Evolutionary conservation across 768 basidiomycete species (phyloP), one percentile per base, ranked within the genome.

Genomic region (Trametes elegans): DNA sequence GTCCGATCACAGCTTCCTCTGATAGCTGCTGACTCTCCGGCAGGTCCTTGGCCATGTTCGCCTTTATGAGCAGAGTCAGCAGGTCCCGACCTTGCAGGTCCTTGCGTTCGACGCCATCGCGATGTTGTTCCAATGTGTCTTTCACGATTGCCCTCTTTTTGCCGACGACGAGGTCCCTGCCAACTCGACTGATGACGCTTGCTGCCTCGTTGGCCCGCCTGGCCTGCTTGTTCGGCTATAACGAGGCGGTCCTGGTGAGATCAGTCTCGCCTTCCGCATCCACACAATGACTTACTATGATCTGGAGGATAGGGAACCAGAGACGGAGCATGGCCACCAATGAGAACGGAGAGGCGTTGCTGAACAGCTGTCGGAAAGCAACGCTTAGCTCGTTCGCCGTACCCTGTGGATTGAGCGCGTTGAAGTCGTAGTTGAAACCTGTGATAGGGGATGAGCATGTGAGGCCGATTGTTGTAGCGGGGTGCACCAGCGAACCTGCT

Each of bases 41-140:
- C 4, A 84, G 60, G 62, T 88, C 83, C 1, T 76, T 78, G 0
- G 82, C 78, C 71, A 84, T 78, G 64, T 88, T 89, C 3, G 86
- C 85, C 54, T 76, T 75, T 38, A 88, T 71, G 3, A 88, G 71
- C 24, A 87, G 62, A 0, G 81, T 82, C 3, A 88, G 70, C 3
- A 89, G 64, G 69, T 88, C 86, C 16, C 81, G 76, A 16, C 72
- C 73, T 1, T 61, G 59, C 11, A 73, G 49, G 26, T 67, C 64
- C 54, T 54, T 55, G 23, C 73, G 68, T 70, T 73, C 66, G 9
- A 49, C 6, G 2, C 73, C 70, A 36, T 64, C 68, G 7, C 65
- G 66, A 23, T 70, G 57, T 36, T 66, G 62, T 10, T 62, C 64
- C 8, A 57, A 14, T 13, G 24, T 14, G 21, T 52, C 46, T 10